phyloP scores from a whole-genome alignment of 31 red algal genomes.

The Odonthalia washingtoniensis region DNA sequence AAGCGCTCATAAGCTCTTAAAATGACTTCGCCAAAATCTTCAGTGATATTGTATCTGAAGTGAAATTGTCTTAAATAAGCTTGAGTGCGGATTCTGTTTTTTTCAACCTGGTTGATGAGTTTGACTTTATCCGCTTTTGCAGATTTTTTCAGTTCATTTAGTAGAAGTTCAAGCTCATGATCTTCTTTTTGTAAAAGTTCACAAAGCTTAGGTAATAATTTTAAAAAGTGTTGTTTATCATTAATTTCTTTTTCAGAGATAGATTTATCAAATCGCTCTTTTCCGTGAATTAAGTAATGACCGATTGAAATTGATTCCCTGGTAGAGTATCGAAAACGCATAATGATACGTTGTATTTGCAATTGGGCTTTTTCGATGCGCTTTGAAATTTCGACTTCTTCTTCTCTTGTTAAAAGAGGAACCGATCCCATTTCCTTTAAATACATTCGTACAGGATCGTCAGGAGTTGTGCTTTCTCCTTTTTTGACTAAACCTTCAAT shows the following conservation, averaged over 20 bases:
- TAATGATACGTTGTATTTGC: background rate
- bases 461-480: conserved; percentile 15
- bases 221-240: background rate
- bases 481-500: too few relatives aligned
- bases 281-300: conserved; percentile 13
- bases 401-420: conserved; percentile 70
- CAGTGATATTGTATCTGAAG: too few relatives aligned
- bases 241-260: conserved; percentile 16
- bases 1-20: too few relatives aligned
- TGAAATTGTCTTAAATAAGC: too few relatives aligned
- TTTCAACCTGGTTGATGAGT: too few relatives aligned
- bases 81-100: too few relatives aligned
- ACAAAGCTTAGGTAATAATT: conserved; percentile 18
- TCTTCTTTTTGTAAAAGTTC: background rate
- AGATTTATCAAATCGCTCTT: conserved; percentile 5
- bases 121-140: too few relatives aligned
- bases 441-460: conserved; percentile 88
- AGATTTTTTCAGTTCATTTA: too few relatives aligned
- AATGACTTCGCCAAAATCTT: too few relatives aligned
- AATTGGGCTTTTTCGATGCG: conserved; percentile 59
- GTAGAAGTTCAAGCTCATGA: too few relatives aligned
- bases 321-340: background rate
- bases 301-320: background rate
- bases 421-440: conserved; percentile 92
- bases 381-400: conserved; percentile 77